Evolutionary conservation across 306 rosid genomes (phyloP), one percentile per base, ranked within the genome.

Genomic region (Acacia melanoxylon): DNA sequence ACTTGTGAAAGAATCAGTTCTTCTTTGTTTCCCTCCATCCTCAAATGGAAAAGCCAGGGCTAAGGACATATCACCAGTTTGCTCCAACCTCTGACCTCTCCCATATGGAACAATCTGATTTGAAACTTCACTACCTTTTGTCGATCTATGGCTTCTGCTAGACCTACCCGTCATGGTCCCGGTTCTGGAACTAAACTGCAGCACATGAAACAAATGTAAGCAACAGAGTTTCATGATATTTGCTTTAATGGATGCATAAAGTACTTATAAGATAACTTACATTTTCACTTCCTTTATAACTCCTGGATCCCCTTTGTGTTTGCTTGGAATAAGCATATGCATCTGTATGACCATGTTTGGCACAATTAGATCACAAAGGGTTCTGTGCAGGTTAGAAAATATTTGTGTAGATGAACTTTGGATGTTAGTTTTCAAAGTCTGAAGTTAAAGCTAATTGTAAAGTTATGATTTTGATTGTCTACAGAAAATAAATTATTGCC

Each of bases 21-120:
- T 88, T 71, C 79, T 81, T 16, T 86, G 67, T 75, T 89, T 91
- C 78, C 91, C 96, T 82, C 89, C 92, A 88, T 91, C 91, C 81
- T 95, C 92, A 51, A 90, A 83, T 46, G 96, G 94, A 85, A 91
- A 90, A 74, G 92, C 90, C 86, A 94, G 78, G 68, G 96, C 97
- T 85, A 83, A 81, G 44, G 97, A 89, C 24, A 88, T 20, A 67
- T 85, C 76, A n/a, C 67, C 41, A 62, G 40, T 74, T 67, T 68
- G 76, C 6, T 31, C 52, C 37, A 75, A 77, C 63, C 68, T 77
- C 81, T 75, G 84, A 71, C 84, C 82, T 41, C 76, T 84, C 61
- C 85, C 86, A 25, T 79, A 87, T 66, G 86, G 76, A 82, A 87
- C 85, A 56, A 87, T 82, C 88, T 87, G 88, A 77, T 80, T 85